Base-by-base conservation (phyloP, 805 yeast species). In the Myxozyma mucilagina region DNA sequence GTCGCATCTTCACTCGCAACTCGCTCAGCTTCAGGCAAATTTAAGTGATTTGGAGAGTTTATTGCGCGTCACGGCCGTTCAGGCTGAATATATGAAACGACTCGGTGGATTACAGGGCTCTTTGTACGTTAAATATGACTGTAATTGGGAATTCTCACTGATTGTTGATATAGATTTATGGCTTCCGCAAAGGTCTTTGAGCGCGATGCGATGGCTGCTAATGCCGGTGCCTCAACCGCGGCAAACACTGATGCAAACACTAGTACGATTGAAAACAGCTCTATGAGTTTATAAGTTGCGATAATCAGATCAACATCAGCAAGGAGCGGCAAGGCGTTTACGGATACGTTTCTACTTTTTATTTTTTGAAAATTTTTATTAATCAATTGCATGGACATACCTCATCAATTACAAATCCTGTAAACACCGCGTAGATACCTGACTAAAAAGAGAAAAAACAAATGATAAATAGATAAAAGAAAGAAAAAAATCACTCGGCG, bases 81-180 rank as follows among this genome's bases (percentile, higher is more conserved):
- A 85, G 66, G 83, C 80, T 42, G 77, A 79, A 59, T 74, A 78
- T 29, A 82, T 85, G 38, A 79, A 82, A 66, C 76, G 78, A 58
- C 71, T 85, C 43, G 89, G 87, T 3, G 76, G 82, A 51, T 74
- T 82, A 68, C 88, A 84, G 62, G 87, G 86, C 2, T 73, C 83
- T 11, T 72, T 84, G 77, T 75, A 68, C n/a, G 77, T 73, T 24
- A 24, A 4, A 24, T 3, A 24, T 24, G 29, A 3, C 29, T 24
- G 29, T 24, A 4, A 24, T 4, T 24, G 29, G 4, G 2, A 24
- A 4, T 4, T 4, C 4, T 4, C 29, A 24, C 29, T 24, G 29
- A 24, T 24, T 24, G 29, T 24, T 24, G 2, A 24, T 14, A 9
- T 41, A 71, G 74, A 35, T 68, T 72, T 35, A 72, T 72, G 74